phyloP scores from a whole-genome alignment of 495 filamentous ascomycete genomes.

The Geopyxis carbonaria region DNA sequence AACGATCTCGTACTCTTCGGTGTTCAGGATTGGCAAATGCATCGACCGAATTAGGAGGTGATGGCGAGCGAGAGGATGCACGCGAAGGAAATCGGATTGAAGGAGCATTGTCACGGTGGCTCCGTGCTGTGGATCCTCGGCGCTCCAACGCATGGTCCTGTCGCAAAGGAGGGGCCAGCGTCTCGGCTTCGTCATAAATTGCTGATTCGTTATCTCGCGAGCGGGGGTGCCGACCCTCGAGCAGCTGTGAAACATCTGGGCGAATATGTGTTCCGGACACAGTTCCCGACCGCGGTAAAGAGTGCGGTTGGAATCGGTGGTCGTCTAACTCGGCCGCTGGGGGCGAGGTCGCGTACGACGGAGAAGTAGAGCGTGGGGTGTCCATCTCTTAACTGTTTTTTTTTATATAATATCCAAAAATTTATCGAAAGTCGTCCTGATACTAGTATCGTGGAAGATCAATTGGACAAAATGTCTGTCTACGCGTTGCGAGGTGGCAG shows the following conservation, averaged over 20 bases:
- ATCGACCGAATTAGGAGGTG: conserved; percentile 92
- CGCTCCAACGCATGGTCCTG: conserved; percentile 25
- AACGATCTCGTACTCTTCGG: conserved; percentile 39
- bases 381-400: conserved; percentile 28
- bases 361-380: conserved; percentile 40
- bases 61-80: conserved; percentile 49
- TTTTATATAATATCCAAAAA: not conserved
- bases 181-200: conserved; percentile 48
- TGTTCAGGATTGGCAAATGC: conserved; percentile 68
- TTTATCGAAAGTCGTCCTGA: not conserved
- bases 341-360: conserved; percentile 34
- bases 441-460: not conserved
- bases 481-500: too few species aligned
- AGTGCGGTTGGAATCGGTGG: conserved; percentile 62
- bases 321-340: conserved; percentile 85
- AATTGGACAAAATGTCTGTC: too few species aligned
- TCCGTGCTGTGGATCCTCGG: conserved; percentile 28
- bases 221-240: conserved; percentile 32
- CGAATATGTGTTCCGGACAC: conserved; percentile 29
- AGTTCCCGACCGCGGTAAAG: conserved; percentile 34
- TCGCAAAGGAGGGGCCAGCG: conserved; percentile 32
- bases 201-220: conserved; percentile 65
- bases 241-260: conserved; percentile 27
- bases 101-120: conserved; percentile 27
- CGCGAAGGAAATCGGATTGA: conserved; percentile 34